Conservation (phyloP, 2,329 filamentous ascomycete genomes). For the Claviceps sp. region DNA sequence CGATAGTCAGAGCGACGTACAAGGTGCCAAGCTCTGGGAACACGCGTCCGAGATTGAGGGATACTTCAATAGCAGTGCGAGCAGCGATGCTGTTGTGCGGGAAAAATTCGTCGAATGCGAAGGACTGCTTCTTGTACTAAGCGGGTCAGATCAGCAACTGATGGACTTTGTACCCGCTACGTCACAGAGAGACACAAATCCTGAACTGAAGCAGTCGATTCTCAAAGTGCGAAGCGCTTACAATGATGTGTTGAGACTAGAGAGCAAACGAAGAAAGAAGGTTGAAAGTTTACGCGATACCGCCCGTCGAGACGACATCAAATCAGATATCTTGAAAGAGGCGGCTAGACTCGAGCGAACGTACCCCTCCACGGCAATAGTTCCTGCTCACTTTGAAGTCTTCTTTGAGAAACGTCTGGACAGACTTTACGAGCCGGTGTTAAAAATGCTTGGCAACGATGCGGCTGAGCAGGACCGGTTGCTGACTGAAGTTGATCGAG, state of each 20-base stretch:
- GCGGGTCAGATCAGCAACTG: constrained; percentile 65
- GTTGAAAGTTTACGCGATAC: constrained; percentile 69
- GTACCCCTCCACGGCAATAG: constrained; percentile 71
- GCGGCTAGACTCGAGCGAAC: constrained; percentile 73
- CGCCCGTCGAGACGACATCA: constrained; percentile 77
- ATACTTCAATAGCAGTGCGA: constrained; percentile 58
- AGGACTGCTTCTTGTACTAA: constrained; percentile 59
- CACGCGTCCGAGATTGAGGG: constrained; percentile 70
- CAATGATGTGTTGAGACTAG: constrained; percentile 73
- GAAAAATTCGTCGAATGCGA: constrained; percentile 69
- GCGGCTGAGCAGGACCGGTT: constrained; percentile 62
- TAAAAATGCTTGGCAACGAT: constrained; percentile 58
- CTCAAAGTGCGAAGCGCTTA: constrained; percentile 64
- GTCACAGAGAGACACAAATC: constrained; percentile 62
- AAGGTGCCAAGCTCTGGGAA: constrained; percentile 54
- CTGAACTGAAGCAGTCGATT: constrained; percentile 67
- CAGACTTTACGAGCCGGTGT: constrained; percentile 62
- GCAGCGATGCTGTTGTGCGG: constrained; percentile 49
- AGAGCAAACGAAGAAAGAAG: constrained; percentile 66
- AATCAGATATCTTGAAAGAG: constrained; percentile 69
- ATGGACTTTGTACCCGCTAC: constrained; percentile 85
- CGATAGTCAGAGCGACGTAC: constrained; percentile 54
- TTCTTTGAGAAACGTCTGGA: constrained; percentile 77
- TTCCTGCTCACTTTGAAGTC: constrained; percentile 80
- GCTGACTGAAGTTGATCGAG: constrained; percentile 53